Evolutionary conservation across 208 protist species (phyloP).

Genomic region (Acanthamoeba healyi): DNA sequence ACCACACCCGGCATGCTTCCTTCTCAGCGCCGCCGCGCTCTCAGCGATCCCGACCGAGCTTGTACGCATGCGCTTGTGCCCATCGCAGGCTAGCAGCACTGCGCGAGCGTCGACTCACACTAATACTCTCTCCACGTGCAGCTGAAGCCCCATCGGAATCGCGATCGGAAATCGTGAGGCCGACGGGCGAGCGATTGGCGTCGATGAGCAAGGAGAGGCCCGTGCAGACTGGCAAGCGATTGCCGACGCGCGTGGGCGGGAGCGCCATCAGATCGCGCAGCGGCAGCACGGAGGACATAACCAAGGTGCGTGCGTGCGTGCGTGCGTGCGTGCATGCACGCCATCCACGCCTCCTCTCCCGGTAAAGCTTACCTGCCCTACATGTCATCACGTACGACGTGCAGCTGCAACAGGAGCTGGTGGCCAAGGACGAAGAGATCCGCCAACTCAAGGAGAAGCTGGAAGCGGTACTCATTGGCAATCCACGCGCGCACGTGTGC

Average conservation of each 20-base stretch:
- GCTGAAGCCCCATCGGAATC: background rate
- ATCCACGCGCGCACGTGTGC: background rate
- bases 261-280: slow-evolving; percentile 12
- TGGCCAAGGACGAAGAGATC: slow-evolving; percentile 7
- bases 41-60: background rate
- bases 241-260: slow-evolving; percentile 6
- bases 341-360: background rate
- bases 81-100: no score
- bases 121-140: no score
- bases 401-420: background rate
- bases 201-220: slow-evolving; percentile 32
- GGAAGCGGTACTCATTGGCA: background rate
- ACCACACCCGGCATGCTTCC: background rate
- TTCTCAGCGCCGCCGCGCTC: background rate
- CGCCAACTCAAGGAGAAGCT: background rate
- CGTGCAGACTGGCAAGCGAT: slow-evolving; percentile 23
- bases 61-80: no score
- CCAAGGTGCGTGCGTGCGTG: background rate
- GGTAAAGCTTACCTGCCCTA: no score
- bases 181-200: background rate
- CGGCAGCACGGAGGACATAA: background rate
- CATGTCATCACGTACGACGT: no score
- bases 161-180: slow-evolving; percentile 1
- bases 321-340: background rate
- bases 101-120: no score